Percentiles rank a stretch among this genome's conserved stretches.
Conservation (phyloP, 352 stramenopile genomes). For the Sclerospora graminicola region DNA sequence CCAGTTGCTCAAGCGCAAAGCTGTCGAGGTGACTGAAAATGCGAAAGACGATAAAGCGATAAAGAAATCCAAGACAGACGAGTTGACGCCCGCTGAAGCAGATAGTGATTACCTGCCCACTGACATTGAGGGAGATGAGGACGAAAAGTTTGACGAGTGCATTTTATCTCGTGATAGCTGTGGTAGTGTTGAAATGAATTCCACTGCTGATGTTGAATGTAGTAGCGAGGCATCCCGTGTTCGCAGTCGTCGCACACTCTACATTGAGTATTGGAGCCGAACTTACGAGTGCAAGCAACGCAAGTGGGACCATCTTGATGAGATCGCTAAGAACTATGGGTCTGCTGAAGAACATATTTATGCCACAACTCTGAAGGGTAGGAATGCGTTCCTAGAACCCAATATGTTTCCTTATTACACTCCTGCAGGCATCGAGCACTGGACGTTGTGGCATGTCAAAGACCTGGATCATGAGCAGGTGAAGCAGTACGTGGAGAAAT, state of each 20-base stretch:
- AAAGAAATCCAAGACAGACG: constrained; percentile 25
- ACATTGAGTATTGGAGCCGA: constrained; percentile 85
- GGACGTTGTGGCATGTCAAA: constrained; percentile 76
- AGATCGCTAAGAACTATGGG: constrained; percentile 67
- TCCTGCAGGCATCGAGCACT: constrained; percentile 81
- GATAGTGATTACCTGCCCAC: constrained; percentile 33
- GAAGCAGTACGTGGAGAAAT: constrained; percentile 84
- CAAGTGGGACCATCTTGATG: constrained; percentile 83
- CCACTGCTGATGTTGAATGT: constrained; percentile 52
- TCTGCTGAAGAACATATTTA: constrained; percentile 78
- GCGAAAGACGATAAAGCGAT: constrained; percentile 14
- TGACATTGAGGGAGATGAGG: constrained; percentile 24
- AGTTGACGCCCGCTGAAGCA: constrained; percentile 15
- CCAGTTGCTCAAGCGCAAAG: constrained; percentile 52
- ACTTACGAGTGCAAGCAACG: constrained; percentile 82
- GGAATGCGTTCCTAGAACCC: constrained; percentile 70
- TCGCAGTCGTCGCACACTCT: constrained; percentile 60
- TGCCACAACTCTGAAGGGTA: constrained; percentile 68
- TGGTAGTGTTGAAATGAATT: constrained; percentile 21
- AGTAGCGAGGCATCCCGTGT: constrained; percentile 15
- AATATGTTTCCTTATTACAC: constrained; percentile 89
- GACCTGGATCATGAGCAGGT: constrained; percentile 73
- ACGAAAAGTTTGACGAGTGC: constrained; percentile 5
- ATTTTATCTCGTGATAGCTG: constrained; percentile 11
- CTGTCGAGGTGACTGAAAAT: constrained; percentile 21